These are phyloP conservation scores for Haematococcus lacustris DNA, from an alignment of 139 green algal species.

Conservation along the genomic window DNA sequence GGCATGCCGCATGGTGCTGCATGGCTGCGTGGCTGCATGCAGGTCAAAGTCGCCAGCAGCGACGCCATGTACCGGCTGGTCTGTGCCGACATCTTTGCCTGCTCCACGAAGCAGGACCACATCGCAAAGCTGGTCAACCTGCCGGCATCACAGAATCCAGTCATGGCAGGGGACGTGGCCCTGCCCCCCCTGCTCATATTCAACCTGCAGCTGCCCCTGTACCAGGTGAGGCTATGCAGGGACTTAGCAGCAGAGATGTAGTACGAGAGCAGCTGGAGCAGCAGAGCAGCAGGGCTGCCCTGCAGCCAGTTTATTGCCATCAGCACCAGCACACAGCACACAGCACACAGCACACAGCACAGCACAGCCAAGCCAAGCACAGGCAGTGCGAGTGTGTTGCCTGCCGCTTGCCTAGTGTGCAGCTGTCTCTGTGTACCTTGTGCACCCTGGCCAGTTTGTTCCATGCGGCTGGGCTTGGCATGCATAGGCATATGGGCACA, in stretches of 20 bases:
- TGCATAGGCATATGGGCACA: too few species aligned
- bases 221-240: constrained; percentile 35
- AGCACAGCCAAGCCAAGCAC: too few species aligned
- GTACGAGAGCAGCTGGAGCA: too few species aligned
- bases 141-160: constrained; percentile 19
- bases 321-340: neutral
- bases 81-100: constrained; percentile 60
- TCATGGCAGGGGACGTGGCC: constrained; percentile 16
- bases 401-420: neutral
- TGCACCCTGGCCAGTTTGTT: too few species aligned
- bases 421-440: neutral
- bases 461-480: too few species aligned
- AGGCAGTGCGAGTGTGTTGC: neutral
- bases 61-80: constrained; percentile 64
- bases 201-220: constrained; percentile 78
- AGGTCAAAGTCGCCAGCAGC: constrained; percentile 37
- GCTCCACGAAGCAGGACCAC: constrained; percentile 66
- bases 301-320: neutral
- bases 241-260: too few species aligned
- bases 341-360: neutral
- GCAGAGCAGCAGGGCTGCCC: neutral
- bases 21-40: neutral
- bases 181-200: constrained; percentile 74
- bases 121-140: constrained; percentile 62
- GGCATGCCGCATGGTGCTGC: too few species aligned